Evolutionary conservation across 225 moss, liverwort and hornwort species (phyloP).

Genomic region (Ulota crispa): DNA sequence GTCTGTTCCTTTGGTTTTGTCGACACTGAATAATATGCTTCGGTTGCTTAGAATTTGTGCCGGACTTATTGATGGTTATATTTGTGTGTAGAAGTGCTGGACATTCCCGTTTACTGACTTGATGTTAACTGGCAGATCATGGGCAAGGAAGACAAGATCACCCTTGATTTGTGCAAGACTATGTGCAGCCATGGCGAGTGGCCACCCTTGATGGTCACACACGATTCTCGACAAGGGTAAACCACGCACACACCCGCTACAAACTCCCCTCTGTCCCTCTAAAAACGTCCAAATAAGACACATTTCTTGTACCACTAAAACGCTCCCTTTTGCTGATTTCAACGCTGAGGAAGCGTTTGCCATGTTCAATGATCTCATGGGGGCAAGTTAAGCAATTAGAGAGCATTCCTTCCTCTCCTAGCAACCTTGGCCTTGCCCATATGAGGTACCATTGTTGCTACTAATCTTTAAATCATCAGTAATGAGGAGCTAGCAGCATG

Average conservation of each 20-base stretch:
- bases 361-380: no score
- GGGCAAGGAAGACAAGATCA: constrained; percentile 83
- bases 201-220: constrained; percentile 85
- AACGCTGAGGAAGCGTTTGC: no score
- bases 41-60: background rate
- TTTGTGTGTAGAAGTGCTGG: background rate
- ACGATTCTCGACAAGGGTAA: constrained; percentile 85
- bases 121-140: constrained; percentile 56
- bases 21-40: background rate
- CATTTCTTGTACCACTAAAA: no score
- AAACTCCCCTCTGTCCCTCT: no score
- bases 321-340: no score
- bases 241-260: background rate
- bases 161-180: constrained; percentile 66
- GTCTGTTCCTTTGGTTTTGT: background rate
- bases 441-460: no score
- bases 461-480: no score
- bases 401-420: no score
- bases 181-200: constrained; percentile 85
- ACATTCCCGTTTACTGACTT: background rate
- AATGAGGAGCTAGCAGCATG: no score
- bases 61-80: background rate
- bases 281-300: no score
- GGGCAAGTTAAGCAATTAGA: no score
- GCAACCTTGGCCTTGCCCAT: no score